Evolutionary conservation across 345 rosid genomes (phyloP).

Genomic region (Physaria fendleri): DNA sequence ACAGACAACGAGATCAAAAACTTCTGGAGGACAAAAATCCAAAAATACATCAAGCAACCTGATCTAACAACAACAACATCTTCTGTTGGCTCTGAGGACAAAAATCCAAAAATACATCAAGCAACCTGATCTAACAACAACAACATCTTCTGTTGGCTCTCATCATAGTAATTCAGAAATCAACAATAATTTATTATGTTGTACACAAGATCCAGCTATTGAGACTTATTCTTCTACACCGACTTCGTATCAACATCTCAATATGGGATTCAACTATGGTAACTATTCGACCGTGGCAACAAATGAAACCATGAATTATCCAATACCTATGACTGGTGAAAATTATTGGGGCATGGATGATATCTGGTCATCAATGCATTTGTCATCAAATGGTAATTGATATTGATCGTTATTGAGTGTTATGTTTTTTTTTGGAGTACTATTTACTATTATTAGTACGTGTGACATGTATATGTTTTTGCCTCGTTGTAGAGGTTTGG

Average conservation of each 20-base stretch:
- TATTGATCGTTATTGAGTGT: constrained; percentile 4
- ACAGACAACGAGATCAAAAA: constrained; percentile 97
- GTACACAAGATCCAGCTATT: constrained; percentile 35
- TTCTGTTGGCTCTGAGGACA: constrained; percentile 98
- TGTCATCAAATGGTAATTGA: constrained; percentile 48
- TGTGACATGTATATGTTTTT: constrained; percentile 32
- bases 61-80: constrained; percentile 51
- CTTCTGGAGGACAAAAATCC: constrained; percentile 93
- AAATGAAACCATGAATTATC: constrained; percentile 20
- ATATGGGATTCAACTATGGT: constrained; percentile 24
- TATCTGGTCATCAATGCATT: constrained; percentile 67
- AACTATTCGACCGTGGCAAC: constrained; percentile 4
- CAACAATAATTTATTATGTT: constrained; percentile 36
- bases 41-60: constrained; percentile 71
- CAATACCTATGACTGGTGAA: constrained; percentile 31
- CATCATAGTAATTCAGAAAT: constrained; percentile 36
- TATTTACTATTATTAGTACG: constrained; percentile 19
- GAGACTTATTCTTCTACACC: constrained; percentile 48
- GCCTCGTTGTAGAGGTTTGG: constrained; percentile 31
- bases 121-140: constrained; percentile 38
- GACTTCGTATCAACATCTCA: constrained; percentile 31
- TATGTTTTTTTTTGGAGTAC: constrained; percentile 21
- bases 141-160: constrained; percentile 32
- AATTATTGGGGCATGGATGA: constrained; percentile 87
- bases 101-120: constrained; percentile 86